These are phyloP conservation scores for Trichomonascaceae sp. DNA, from an alignment of 1,139 yeast species.

Conservation along the genomic window DNA sequence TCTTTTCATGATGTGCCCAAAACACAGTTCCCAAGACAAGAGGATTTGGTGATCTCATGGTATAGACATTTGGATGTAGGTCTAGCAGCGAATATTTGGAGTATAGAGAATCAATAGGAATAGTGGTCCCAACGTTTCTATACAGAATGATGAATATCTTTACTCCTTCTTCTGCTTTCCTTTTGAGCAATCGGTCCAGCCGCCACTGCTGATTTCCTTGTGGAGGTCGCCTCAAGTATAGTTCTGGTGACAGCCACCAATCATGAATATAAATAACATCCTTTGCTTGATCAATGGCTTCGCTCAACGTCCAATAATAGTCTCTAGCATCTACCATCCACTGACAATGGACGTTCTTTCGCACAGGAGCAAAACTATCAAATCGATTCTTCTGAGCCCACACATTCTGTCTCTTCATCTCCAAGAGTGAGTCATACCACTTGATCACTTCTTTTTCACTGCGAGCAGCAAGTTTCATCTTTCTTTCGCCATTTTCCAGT, in stretches of 20 bases:
- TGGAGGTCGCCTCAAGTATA: conserved; percentile 88
- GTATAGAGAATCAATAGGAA: conserved; percentile 89
- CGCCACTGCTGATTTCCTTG: conserved; percentile 94
- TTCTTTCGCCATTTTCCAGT: conserved; percentile 74
- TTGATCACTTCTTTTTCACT: conserved; percentile 63
- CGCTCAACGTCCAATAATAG: conserved; percentile 92
- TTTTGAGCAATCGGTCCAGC: conserved; percentile 76
- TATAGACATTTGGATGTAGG: conserved; percentile 79
- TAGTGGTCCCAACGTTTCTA: conserved; percentile 89
- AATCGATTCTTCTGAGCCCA: conserved; percentile 78
- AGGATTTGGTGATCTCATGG: conserved; percentile 93
- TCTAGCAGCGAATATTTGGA: conserved; percentile 89
- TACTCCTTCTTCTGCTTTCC: conserved; percentile 93
- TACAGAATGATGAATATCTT: conserved; percentile 90
- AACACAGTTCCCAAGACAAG: conserved; percentile 86
- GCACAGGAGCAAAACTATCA: conserved; percentile 85
- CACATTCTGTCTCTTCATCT: conserved; percentile 59
- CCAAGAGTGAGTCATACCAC: conserved; percentile 72
- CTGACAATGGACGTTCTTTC: conserved; percentile 81
- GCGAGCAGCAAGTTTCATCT: conserved; percentile 64
- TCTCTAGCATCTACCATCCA: conserved; percentile 98
- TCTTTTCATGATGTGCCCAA: conserved; percentile 99
- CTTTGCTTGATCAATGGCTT: conserved; percentile 88
- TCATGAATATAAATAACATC: conserved; percentile 94
- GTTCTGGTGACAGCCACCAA: conserved; percentile 98